Percentiles rank a stretch among this genome's conserved stretches.
Conservation (phyloP, 2,329 filamentous ascomycete species). For the Apiospora kogelbergensis region DNA sequence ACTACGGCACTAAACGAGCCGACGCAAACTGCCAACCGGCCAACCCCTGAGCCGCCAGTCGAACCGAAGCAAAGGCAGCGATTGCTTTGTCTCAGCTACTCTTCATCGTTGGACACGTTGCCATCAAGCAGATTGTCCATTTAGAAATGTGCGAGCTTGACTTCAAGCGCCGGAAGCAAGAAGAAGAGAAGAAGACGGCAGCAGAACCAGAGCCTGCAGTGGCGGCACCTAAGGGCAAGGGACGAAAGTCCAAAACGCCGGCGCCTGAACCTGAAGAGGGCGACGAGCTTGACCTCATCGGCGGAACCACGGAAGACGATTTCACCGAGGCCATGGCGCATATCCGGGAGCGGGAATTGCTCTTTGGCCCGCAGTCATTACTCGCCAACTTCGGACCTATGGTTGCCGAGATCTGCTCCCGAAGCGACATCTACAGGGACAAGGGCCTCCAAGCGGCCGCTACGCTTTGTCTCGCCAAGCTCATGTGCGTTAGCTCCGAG, state of each 20-base stretch:
- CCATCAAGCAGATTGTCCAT: conserved; percentile 98
- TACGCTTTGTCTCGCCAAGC: conserved; percentile 90
- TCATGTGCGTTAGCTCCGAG: conserved; percentile 97
- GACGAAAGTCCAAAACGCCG: conserved; percentile 29
- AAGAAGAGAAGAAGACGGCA: conserved; percentile 69
- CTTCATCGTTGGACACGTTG: conserved; percentile 93
- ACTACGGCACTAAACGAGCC: conserved; percentile 29
- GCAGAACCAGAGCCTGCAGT: conserved; percentile 41
- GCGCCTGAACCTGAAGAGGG: conserved; percentile 57
- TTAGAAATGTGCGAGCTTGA: conserved; percentile 96
- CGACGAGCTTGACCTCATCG: conserved; percentile 94
- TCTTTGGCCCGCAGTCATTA: conserved; percentile 77
- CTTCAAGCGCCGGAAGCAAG: conserved; percentile 94
- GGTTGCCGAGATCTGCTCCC: conserved; percentile 89
- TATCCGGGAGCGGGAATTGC: conserved; percentile 79
- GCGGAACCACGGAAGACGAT: conserved; percentile 92
- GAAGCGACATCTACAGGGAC: conserved; percentile 90
- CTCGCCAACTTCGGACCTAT: conserved; percentile 89
- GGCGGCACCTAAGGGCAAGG: conserved; percentile 23
- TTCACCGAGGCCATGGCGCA: conserved; percentile 85
- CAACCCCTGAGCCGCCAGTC: conserved; percentile 30
- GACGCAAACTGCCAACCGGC: conserved; percentile 30
- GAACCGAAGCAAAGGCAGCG: conserved; percentile 62
- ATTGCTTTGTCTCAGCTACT: conserved; percentile 84
- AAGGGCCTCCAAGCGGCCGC: conserved; percentile 89